These are phyloP conservation scores for Podospora conica DNA, from an alignment of 495 filamentous ascomycete species.

Conservation along the genomic window DNA sequence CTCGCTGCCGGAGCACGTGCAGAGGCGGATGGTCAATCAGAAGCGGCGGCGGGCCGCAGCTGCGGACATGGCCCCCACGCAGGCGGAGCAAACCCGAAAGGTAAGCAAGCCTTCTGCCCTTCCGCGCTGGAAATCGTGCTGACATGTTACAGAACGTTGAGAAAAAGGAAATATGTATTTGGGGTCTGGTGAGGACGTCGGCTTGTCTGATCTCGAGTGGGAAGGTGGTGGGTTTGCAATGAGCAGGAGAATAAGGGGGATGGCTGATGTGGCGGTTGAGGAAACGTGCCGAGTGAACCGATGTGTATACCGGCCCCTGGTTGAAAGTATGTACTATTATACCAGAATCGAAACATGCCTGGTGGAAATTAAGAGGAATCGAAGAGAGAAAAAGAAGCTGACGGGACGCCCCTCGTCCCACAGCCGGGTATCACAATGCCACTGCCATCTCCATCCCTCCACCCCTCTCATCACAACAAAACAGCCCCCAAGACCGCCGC, in stretches of 20 bases:
- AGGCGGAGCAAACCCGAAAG: constrained; percentile 84
- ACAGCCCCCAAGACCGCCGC: constrained; percentile 17
- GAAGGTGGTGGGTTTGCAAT: no score
- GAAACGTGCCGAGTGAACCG: background rate
- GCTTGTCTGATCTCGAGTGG: no score
- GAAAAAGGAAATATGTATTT: no score
- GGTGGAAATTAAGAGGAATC: background rate
- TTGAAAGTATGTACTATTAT: background rate
- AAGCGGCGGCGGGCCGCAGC: no score
- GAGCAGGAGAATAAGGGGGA: background rate
- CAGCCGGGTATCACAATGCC: background rate
- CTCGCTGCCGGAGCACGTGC: no score
- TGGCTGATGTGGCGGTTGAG: background rate
- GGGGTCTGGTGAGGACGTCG: no score
- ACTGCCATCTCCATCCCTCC: background rate
- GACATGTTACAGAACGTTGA: constrained; percentile 52
- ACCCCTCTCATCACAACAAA: constrained; percentile 1
- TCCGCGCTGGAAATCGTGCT: background rate
- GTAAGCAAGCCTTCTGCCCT: constrained; percentile 45
- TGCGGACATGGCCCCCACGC: no score
- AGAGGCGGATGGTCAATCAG: no score
- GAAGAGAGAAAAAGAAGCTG: background rate
- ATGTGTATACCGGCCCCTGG: background rate
- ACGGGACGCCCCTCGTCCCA: background rate
- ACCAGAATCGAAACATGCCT: background rate